Base-by-base conservation (phyloP, 202 grass and related monocot species). In the Brachypodium distachyon region DNA sequence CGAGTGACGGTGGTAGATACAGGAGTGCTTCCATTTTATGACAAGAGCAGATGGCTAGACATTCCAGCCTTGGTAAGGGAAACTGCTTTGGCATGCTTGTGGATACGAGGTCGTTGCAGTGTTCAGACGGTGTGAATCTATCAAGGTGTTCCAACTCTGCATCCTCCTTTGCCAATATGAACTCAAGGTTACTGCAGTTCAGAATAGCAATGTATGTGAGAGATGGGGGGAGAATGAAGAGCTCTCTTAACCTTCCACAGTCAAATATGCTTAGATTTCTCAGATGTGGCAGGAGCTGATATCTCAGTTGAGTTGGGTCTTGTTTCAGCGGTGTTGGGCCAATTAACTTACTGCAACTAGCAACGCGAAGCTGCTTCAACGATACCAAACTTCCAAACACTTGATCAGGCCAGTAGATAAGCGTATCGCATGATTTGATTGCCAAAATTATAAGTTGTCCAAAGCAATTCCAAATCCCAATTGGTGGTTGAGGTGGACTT, bases 191-290 rank as follows among this genome's bases (percentile, higher is more conserved):
- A 18, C 1, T 0, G 13, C 70, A 77, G 0, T 0, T 0, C 0
- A 0, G 0, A 12, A 77, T 36, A 0, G 0, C 0, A 19, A 77
- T 23, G 9, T 0, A 0, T n/a, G 60, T 32, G 46, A 74, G 58
- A 64, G 37, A 60, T 14, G 18, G 2, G 2, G 79, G 2, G 9
- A 53, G 8, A 49, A 47, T 14, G 17, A 76, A 59, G 10, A 86
- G 1, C 63, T 67, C 58, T 12, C 67, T 19, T 46, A 86, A n/a
- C 29, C 38, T 55, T 46, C 0, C 0, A 10, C 83, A 75, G 0
- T 0, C 0, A 0, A 0, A 0, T 18, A 86, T 57, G 0, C 0
- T 0, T 18, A 86, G 14, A 16, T 0, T 0, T 12, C 68, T 3
- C 1, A 81, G 58, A 67, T 16, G 12, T 9, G 68, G 68, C 11